phyloP scores from a whole-genome alignment of 2,329 filamentous ascomycete genomes.

The Ascochyta clinopodiicola region DNA sequence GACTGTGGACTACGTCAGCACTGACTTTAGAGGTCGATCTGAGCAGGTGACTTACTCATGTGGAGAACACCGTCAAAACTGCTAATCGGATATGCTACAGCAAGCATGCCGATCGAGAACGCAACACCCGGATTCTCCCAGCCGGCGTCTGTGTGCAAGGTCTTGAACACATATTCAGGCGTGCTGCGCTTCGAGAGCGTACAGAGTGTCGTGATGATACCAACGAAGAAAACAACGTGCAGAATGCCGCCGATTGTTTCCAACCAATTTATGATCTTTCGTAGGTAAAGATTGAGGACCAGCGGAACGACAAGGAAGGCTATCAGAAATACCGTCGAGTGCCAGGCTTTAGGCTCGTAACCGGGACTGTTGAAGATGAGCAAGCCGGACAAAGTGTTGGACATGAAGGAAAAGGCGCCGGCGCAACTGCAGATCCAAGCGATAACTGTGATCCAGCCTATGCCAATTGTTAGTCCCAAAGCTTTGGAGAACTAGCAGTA shows the following conservation, averaged over 20 bases:
- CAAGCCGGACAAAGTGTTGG: slow-evolving; percentile 36
- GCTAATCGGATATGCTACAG: slow-evolving; percentile 40
- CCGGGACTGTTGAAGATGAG: slow-evolving; percentile 46
- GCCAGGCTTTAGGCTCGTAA: slow-evolving; percentile 53
- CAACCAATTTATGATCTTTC: slow-evolving; percentile 52
- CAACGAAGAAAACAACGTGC: slow-evolving; percentile 58
- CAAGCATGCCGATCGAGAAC: slow-evolving; percentile 48
- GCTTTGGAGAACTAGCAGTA: no score
- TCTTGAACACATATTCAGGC: slow-evolving; percentile 52
- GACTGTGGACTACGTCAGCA: no score
- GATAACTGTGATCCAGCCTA: slow-evolving; percentile 51
- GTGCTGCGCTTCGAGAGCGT: not conserved
- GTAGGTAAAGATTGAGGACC: slow-evolving; percentile 53
- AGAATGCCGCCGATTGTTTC: slow-evolving; percentile 57
- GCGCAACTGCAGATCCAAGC: slow-evolving; percentile 46
- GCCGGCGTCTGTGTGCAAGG: slow-evolving; percentile 52
- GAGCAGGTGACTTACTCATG: slow-evolving; percentile 9
- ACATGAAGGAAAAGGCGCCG: slow-evolving; percentile 34
- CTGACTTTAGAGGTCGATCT: no score
- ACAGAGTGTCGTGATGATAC: slow-evolving; percentile 42
- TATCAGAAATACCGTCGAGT: slow-evolving; percentile 57
- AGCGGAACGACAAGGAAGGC: slow-evolving; percentile 50
- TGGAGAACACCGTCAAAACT: slow-evolving; percentile 56
- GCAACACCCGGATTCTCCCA: slow-evolving; percentile 54
- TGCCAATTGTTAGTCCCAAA: not conserved